A percentile compares a stretch with the other conserved stretches of the same genome.
phyloP scores from a whole-genome alignment of 805 yeast genomes.

The Hanseniaspora pseudoguilliermondii region DNA sequence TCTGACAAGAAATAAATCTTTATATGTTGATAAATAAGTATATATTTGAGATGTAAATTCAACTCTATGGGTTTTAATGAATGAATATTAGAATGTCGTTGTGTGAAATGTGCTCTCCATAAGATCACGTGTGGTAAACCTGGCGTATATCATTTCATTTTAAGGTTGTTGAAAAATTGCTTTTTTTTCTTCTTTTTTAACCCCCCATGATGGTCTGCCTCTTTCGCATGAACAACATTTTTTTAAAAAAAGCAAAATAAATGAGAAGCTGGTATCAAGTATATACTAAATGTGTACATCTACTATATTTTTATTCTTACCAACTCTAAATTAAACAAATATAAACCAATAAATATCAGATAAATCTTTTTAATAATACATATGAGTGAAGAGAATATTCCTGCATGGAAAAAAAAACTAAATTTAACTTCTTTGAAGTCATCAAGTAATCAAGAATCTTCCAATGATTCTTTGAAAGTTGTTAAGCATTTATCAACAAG shows the following conservation, averaged over 20 bases:
- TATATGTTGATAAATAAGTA: neutral
- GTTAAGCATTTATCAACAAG: constrained; percentile 29
- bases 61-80: neutral
- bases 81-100: no score
- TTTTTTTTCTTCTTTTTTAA: neutral
- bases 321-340: no score
- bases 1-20: constrained; percentile 43
- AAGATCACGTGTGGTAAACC: neutral
- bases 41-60: neutral
- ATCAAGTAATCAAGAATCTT: constrained; percentile 12
- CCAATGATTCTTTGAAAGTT: constrained; percentile 26
- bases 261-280: neutral
- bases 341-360: neutral
- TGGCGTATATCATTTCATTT: neutral
- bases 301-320: neutral
- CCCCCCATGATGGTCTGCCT: neutral
- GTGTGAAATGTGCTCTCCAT: no score
- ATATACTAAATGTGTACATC: no score
- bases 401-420: constrained; percentile 28
- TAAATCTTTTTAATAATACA: no score
- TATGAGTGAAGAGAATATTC: constrained; percentile 19
- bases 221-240: neutral
- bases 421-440: constrained; percentile 17
- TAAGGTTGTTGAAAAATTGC: neutral
- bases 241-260: neutral